These are phyloP conservation scores for Hanseniaspora singularis DNA, from an alignment of 805 yeast species.

Conservation along the genomic window DNA sequence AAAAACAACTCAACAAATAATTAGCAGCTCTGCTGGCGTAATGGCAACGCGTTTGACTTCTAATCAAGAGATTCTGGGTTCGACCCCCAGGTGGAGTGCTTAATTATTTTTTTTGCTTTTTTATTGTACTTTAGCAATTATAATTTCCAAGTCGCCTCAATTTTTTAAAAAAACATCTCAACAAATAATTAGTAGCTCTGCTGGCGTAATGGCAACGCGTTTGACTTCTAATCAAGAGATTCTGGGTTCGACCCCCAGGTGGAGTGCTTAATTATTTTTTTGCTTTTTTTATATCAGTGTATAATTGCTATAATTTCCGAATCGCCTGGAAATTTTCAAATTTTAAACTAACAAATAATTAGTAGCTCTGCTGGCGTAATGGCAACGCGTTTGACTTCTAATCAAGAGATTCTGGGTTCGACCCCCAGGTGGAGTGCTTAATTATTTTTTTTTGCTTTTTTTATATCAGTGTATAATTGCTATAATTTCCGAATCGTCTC, in stretches of 20 bases:
- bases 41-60: constrained; percentile 49
- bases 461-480: not conserved
- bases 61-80: constrained; percentile 46
- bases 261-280: not conserved
- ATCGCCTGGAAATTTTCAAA: not conserved
- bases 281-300: not conserved
- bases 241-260: not conserved
- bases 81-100: constrained; percentile 45
- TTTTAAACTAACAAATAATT: not conserved
- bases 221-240: not conserved
- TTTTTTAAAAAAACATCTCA: too few relatives aligned
- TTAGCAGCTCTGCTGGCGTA: constrained; percentile 39
- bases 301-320: too few relatives aligned
- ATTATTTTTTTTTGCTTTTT: too few relatives aligned
- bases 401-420: constrained; percentile 46
- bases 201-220: not conserved
- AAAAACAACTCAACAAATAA: not conserved
- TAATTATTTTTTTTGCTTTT: not conserved
- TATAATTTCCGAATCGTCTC: too few relatives aligned
- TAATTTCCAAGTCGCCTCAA: too few relatives aligned
- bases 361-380: constrained; percentile 33
- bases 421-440: constrained; percentile 33
- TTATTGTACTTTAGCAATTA: too few relatives aligned
- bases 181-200: too few relatives aligned
- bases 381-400: constrained; percentile 48